phyloP scores from a whole-genome alignment of 805 yeast species.

The Cyberlindnera mississippiensis region DNA sequence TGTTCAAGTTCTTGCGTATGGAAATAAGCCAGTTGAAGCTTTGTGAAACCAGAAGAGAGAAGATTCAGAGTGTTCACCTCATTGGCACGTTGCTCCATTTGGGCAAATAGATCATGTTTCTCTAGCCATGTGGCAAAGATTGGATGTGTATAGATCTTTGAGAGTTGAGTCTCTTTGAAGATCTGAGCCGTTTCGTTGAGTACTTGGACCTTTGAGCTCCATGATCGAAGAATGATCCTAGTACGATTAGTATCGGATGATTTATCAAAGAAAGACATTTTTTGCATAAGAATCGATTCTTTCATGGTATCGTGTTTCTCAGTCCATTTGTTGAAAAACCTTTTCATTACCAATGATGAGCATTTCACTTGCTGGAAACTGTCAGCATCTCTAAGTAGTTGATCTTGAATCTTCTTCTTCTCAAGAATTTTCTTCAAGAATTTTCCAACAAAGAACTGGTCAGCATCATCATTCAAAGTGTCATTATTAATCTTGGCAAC shows the following conservation, averaged over 20 bases:
- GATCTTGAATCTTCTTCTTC: neutral
- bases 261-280: conserved; percentile 1
- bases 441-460: conserved; percentile 3
- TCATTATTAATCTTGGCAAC: neutral
- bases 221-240: conserved; percentile 3
- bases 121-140: conserved; percentile 16
- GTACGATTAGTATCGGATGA: neutral
- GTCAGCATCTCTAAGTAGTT: neutral
- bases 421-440: conserved; percentile 7
- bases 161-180: conserved; percentile 8
- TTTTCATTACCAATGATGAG: neutral
- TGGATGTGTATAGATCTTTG: conserved; percentile 3
- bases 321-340: conserved; percentile 12
- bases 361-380: neutral
- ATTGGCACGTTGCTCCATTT: conserved; percentile 22
- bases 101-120: conserved; percentile 9
- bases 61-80: conserved; percentile 25
- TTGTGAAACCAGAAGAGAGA: conserved; percentile 23
- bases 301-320: conserved; percentile 3
- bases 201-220: neutral
- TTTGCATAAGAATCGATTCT: conserved; percentile 3
- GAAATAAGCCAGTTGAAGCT: conserved; percentile 20
- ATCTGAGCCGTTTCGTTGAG: conserved; percentile 8
- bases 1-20: conserved; percentile 18
- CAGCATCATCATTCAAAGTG: conserved; percentile 5